Evolutionary conservation across 2,329 filamentous ascomycete species (phyloP).

Genomic region (Raffaelea ambrosiae): DNA sequence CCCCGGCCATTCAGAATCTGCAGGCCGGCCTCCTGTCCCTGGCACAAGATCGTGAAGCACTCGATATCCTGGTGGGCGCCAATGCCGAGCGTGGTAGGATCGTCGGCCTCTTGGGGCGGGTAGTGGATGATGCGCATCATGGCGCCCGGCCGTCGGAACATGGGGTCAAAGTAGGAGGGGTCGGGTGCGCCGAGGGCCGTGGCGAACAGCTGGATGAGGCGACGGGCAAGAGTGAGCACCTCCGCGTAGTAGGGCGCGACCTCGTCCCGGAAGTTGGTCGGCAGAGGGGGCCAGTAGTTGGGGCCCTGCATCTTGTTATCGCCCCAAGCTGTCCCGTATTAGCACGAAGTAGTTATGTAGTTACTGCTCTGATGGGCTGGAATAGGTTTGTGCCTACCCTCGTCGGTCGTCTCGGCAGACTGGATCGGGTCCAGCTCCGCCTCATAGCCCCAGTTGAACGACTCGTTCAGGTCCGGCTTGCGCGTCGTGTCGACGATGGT

Average conservation of each 20-base stretch:
- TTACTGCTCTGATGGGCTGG: not conserved
- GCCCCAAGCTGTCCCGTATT: not conserved
- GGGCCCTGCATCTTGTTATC: not conserved
- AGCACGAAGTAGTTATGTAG: slow-evolving; percentile 6
- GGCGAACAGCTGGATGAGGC: slow-evolving; percentile 12
- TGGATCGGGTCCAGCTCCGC: slow-evolving; percentile 1
- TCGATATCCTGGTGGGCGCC: slow-evolving; percentile 39
- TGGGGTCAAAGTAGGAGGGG: slow-evolving; percentile 26
- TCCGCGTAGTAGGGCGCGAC: slow-evolving; percentile 10
- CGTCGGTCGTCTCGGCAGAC: not conserved
- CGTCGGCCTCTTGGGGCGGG: slow-evolving; percentile 20
- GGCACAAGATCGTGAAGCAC: slow-evolving; percentile 42
- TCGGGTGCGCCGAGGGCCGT: slow-evolving; percentile 7
- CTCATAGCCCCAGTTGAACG: slow-evolving; percentile 11
- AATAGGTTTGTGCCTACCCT: too few species aligned
- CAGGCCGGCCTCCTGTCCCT: slow-evolving; percentile 26
- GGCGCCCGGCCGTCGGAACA: slow-evolving; percentile 22
- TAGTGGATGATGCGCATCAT: slow-evolving; percentile 53
- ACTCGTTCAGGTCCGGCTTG: slow-evolving; percentile 10
- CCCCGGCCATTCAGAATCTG: slow-evolving; percentile 35
- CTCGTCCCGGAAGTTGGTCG: slow-evolving; percentile 7
- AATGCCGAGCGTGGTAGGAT: slow-evolving; percentile 14
- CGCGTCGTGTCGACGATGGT: not conserved
- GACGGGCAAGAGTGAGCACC: slow-evolving; percentile 3
- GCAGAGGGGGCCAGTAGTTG: slow-evolving; percentile 5